Percentiles rank a stretch among this genome's conserved stretches.
Conservation (phyloP, 2,329 filamentous ascomycete genomes). For the Neonectria coccinea region DNA sequence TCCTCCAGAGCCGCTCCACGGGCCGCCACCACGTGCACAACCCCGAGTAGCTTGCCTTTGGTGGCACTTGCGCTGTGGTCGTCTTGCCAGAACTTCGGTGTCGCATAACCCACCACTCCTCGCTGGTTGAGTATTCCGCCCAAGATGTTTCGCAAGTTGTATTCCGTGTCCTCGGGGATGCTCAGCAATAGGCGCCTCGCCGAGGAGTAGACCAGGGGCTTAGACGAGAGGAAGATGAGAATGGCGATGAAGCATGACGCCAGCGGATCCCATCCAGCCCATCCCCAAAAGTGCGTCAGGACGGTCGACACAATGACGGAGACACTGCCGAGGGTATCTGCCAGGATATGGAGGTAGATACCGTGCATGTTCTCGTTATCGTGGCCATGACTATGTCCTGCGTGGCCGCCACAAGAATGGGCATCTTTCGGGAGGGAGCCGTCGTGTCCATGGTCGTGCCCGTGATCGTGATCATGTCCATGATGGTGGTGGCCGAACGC, state of each 20-base stretch:
- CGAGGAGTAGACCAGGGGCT: conserved; percentile 87
- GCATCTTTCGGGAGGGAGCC: conserved; percentile 51
- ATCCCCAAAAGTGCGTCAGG: conserved; percentile 87
- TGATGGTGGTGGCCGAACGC: conserved; percentile 80
- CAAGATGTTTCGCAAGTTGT: conserved; percentile 86
- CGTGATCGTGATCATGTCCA: conserved; percentile 57
- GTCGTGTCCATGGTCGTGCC: conserved; percentile 46
- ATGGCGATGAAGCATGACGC: conserved; percentile 94
- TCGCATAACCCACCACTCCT: conserved; percentile 87
- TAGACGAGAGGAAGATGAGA: conserved; percentile 91
- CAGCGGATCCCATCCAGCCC: conserved; percentile 94
- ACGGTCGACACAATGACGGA: conserved; percentile 94
- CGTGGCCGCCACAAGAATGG: conserved; percentile 54
- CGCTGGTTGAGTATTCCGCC: conserved; percentile 84
- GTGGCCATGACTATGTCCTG: conserved; percentile 61
- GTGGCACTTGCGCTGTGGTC: conserved; percentile 65
- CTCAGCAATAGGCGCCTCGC: conserved; percentile 86
- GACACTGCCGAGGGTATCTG: conserved; percentile 92
- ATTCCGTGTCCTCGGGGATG: conserved; percentile 86
- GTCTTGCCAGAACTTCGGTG: conserved; percentile 93
- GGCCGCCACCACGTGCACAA: conserved; percentile 86
- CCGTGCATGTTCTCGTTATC: conserved; percentile 98
- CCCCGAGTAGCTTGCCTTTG: conserved; percentile 74
- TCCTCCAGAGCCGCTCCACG: conserved; percentile 82
- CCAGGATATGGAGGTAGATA: conserved; percentile 94